phyloP scores from a whole-genome alignment of 2,329 filamentous ascomycete genomes.

The Colletotrichum sp. region DNA sequence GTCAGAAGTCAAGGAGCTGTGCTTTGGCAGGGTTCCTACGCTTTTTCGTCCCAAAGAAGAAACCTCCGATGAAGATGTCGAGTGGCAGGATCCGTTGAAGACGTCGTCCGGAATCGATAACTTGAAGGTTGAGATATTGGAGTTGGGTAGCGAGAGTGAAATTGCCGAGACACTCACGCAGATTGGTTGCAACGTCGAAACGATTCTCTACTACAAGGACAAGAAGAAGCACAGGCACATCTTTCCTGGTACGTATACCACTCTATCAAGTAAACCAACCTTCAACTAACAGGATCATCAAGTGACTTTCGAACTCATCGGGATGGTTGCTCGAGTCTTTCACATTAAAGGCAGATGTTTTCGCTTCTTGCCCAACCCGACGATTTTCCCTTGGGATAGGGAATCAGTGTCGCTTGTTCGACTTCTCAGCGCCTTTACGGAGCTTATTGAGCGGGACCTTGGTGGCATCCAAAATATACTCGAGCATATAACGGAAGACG shows the following conservation, averaged over 20 bases:
- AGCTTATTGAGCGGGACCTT: conserved; percentile 28
- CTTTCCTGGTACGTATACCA: conserved; percentile 27
- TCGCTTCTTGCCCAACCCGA: conserved; percentile 49
- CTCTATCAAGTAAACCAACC: background rate
- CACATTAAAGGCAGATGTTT: conserved; percentile 41
- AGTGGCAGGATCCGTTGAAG: background rate
- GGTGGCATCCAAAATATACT: background rate
- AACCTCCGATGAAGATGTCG: background rate
- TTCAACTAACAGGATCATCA: background rate
- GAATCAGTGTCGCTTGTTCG: conserved; percentile 49
- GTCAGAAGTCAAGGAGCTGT: conserved; percentile 40
- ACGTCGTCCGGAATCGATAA: conserved; percentile 21
- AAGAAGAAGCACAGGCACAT: conserved; percentile 24
- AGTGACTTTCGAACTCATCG: conserved; percentile 45
- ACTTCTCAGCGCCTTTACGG: conserved; percentile 43
- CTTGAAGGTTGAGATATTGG: conserved; percentile 23
- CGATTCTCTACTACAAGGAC: conserved; percentile 31
- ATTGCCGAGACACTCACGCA: conserved; percentile 40
- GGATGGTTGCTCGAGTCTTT: conserved; percentile 42
- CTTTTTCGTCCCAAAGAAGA: conserved; percentile 31
- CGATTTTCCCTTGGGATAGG: conserved; percentile 57
- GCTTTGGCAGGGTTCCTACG: conserved; percentile 45
- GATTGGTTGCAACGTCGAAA: conserved; percentile 41
- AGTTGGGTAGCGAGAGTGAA: conserved; percentile 27
- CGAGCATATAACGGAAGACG: background rate